Conservation (phyloP, 306 rosid genomes). For the Fagus crenata region DNA sequence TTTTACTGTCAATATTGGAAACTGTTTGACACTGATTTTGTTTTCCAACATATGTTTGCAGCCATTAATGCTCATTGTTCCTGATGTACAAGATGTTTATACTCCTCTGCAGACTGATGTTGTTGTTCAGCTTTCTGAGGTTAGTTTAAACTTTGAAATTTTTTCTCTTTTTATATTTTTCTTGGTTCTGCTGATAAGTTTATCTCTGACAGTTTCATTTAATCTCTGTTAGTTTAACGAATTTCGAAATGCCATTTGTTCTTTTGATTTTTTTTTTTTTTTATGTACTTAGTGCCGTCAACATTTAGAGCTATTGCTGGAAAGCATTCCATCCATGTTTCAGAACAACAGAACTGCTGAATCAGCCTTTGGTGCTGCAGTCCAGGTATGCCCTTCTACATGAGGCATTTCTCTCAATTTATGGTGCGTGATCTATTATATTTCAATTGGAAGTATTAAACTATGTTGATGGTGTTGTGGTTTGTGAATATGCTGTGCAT, state of each 20-base stretch:
- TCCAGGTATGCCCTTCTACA: slow-evolving; percentile 61
- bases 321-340: slow-evolving; percentile 89
- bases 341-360: slow-evolving; percentile 82
- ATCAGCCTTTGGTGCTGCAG: slow-evolving; percentile 96
- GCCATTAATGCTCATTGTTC: slow-evolving; percentile 98
- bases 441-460: background rate
- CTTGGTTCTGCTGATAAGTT: background rate
- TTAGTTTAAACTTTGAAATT: slow-evolving; percentile 35
- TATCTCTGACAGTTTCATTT: slow-evolving; percentile 19
- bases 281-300: slow-evolving; percentile 68
- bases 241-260: slow-evolving; percentile 1
- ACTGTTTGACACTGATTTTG: slow-evolving; percentile 26
- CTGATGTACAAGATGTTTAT: slow-evolving; percentile 96
- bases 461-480: background rate
- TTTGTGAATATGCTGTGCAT: background rate
- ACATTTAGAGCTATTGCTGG: slow-evolving; percentile 86
- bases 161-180: background rate
- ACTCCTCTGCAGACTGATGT: slow-evolving; percentile 94
- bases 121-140: slow-evolving; percentile 90
- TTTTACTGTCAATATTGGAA: background rate
- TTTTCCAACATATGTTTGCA: slow-evolving; percentile 40
- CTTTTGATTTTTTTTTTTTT: slow-evolving; percentile 31
- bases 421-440: background rate
- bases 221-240: slow-evolving; percentile 18
- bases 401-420: background rate